Evolutionary conservation across 176 grass and related monocot species (phyloP), one percentile per base, ranked within the genome.

Genomic region (Triticum timopheevii): DNA sequence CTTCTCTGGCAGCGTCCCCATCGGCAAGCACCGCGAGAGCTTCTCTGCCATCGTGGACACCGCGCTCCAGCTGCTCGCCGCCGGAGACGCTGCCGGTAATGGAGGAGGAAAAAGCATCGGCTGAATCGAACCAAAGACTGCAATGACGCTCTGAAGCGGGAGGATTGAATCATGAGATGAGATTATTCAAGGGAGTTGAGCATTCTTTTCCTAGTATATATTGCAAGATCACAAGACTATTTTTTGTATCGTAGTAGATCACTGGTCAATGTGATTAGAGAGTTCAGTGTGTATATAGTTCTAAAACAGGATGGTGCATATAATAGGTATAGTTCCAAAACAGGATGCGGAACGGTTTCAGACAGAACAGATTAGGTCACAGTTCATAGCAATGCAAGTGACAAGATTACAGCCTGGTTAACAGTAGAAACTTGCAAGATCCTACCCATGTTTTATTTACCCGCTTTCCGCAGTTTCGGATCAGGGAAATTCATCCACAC

Each of bases 1-100:
- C 22, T 97, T 97, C 85, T 93, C 94, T 0, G 94, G 94, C 36
- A 94, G 92, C 47, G 92, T 97, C 20, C 90, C 92, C 30, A 49
- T 97, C 78, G 70, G 84, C 81, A 79, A 69, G 76, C 88, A 93
- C 34, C 65, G 84, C 13, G 80, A 69, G 61, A 87, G 47, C 40
- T 86, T 97, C 24, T 87, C 71, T 13, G 70, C 10, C 30, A 78
- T 92, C 8, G 83, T 97, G 15, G 87, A 97, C 8, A 75, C 40
- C 31, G 90, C 94, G 27, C 50, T 92, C 10, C 71, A 73, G 16
- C 38, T 97, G 16, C 83, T 93, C 70, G 90, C 64, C 10, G 86
- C 17, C 31, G 65, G 69, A 2, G 28, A 40, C 24, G 39, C 4
- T 47, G 6, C 2, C 10, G 54, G 81, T 6, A 10, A 38, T 0